Conservation (phyloP, 1,139 yeast species). For the Blastobotrys niveus region DNA sequence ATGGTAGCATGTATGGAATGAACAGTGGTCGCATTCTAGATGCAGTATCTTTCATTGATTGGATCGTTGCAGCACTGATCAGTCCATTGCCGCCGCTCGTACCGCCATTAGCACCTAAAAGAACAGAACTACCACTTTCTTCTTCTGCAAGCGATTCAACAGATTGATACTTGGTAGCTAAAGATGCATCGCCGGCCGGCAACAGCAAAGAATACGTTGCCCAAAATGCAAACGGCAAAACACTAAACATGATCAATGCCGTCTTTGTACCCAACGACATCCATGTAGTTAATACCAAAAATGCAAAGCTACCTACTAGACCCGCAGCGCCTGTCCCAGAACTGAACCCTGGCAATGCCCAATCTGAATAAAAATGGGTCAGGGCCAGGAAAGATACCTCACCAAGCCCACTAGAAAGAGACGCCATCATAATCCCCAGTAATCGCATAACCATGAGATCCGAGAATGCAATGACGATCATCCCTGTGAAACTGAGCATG, state of each 20-base stretch:
- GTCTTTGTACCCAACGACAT: constrained; percentile 42
- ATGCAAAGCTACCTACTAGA: constrained; percentile 63
- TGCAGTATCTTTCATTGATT: constrained; percentile 31
- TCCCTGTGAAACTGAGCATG: constrained; percentile 61
- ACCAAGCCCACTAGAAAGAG: constrained; percentile 82
- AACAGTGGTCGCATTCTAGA: constrained; percentile 46
- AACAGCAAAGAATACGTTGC: constrained; percentile 20
- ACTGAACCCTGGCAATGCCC: constrained; percentile 78
- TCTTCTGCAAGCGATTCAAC: constrained; percentile 2
- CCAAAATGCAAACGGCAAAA: constrained; percentile 26
- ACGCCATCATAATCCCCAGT: constrained; percentile 74
- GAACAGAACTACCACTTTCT: neutral
- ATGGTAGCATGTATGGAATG: constrained; percentile 72
- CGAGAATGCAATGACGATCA: constrained; percentile 58
- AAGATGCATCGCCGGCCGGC: constrained; percentile 17
- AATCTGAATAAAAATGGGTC: constrained; percentile 54
- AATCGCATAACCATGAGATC: constrained; percentile 40
- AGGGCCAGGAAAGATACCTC: constrained; percentile 82
- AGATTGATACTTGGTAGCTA: constrained; percentile 11
- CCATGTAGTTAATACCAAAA: constrained; percentile 51
- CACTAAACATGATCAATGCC: constrained; percentile 45
- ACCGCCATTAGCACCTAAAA: neutral
- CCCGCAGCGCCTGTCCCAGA: constrained; percentile 98
- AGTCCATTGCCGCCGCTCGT: too few relatives aligned
- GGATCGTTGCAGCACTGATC: neutral